Conservation (phyloP, 2,329 filamentous ascomycete species). For the Cercospora zeae-maydis region DNA sequence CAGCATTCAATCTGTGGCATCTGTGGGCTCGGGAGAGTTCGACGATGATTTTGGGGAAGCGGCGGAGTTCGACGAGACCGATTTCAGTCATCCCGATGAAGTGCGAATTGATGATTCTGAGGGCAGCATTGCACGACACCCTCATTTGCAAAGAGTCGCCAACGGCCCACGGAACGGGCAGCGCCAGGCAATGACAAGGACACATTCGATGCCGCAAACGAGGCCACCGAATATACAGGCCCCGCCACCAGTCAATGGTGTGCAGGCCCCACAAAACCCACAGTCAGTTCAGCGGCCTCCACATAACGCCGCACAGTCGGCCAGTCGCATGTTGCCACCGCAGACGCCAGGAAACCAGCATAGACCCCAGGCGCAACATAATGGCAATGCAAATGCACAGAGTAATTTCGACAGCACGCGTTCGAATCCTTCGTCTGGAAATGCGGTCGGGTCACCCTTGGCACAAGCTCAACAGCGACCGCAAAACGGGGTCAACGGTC, state of each 20-base stretch:
- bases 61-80: conserved; percentile 55
- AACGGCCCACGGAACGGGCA: conserved; percentile 22
- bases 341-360: conserved; percentile 31
- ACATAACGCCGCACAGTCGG: conserved; percentile 23
- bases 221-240: conserved; percentile 31
- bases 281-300: conserved; percentile 23
- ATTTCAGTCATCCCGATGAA: conserved; percentile 67
- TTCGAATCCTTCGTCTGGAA: conserved; percentile 34
- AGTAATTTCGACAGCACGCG: conserved; percentile 24
- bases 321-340: conserved; percentile 29
- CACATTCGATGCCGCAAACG: conserved; percentile 34
- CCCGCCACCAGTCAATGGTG: conserved; percentile 23
- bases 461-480: conserved; percentile 28
- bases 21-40: conserved; percentile 41
- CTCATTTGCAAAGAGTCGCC: conserved; percentile 23
- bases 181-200: conserved; percentile 29
- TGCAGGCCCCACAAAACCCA: conserved; percentile 28
- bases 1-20: conserved; percentile 34
- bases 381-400: conserved; percentile 10
- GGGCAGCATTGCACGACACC: conserved; percentile 17
- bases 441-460: conserved; percentile 27
- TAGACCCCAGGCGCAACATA: conserved; percentile 25
- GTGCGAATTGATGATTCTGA: conserved; percentile 53
- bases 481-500: conserved; percentile 12
- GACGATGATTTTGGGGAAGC: conserved; percentile 55